Base-by-base conservation (phyloP, 257 asterid species). In the Lycium barbarum region DNA sequence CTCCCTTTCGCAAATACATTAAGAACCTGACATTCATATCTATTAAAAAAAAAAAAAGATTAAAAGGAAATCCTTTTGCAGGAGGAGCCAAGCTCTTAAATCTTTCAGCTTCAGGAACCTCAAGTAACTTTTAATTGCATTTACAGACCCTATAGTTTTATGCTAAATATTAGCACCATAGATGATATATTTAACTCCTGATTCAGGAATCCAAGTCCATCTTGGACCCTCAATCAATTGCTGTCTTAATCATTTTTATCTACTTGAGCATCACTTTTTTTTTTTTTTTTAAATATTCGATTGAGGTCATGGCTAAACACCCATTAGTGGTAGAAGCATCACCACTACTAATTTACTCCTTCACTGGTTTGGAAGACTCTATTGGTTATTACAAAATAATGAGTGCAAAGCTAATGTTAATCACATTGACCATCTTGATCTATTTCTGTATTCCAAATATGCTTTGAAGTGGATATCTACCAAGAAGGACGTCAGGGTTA, bases 71-170 rank as follows among this genome's bases (percentile, higher is more conserved):
- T 18, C n/a, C 0, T n/a, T 43, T 72, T 72, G 54, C 79, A 40
- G 33, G 15, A 70, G 79, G 54, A 70, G 14, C 51, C 26, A 38
- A 68, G 78, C 26, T 38, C n/a, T 68, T 15, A 68, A 22, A 68
- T 38, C 78, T 68, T 68, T 68, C 53, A 17, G 51, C 53, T 68
- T 68, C 78, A 71, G 79, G 79, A 71, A 43, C 80, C 57, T n/a
- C 80, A 45, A 18, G 80, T 22, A 20, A 10, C 7, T 20, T 26
- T 62, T 62, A 62, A 20, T 62, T 72, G 80, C 80, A 72, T 72
- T 72, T 72, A 57, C 36, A 18, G 36, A 58, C 18, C 57, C 58
- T 72, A n/a, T 45, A 18, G 17, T 12, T 62, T 62, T 20, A 20
- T 20, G 36, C 80, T 9, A 38, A 40, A 40, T 70, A 70, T 45